phyloP scores from a whole-genome alignment of 192 early-diverging fungal genomes.

The Paraglomus occultum region DNA sequence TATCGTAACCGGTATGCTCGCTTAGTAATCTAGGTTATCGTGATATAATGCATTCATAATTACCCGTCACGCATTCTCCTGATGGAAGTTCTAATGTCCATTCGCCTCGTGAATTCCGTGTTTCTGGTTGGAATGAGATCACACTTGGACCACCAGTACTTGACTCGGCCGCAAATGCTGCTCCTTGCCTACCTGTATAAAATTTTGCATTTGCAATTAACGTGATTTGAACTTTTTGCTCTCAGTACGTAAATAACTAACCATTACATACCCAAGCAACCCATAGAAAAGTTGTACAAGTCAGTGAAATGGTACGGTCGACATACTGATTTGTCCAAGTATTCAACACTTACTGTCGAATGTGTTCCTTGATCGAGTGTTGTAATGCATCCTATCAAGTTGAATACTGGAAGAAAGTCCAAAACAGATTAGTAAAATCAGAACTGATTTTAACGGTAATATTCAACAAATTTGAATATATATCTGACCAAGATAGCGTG shows the following conservation, averaged over 20 bases:
- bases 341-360: conserved; percentile 81
- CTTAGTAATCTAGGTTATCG: neutral
- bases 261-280: conserved; percentile 53
- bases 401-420: conserved; percentile 59
- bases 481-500: conserved; percentile 53
- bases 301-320: conserved; percentile 85
- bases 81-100: conserved; percentile 71
- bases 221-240: neutral
- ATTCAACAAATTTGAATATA: neutral
- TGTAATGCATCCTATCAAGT: conserved; percentile 78
- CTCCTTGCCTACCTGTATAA: conserved; percentile 54
- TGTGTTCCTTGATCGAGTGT: conserved; percentile 68
- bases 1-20: neutral
- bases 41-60: neutral
- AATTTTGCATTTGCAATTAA: neutral
- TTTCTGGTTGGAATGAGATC: conserved; percentile 71
- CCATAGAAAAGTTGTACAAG: conserved; percentile 74
- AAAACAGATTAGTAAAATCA: neutral
- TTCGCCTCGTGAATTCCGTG: conserved; percentile 66
- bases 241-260: neutral
- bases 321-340: conserved; percentile 78
- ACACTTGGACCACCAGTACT: conserved; percentile 51
- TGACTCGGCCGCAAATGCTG: conserved; percentile 66
- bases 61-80: conserved; percentile 66
- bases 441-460: neutral